phyloP scores from a whole-genome alignment of 164 flowering plant species.

The Cinnamomum micranthum region DNA sequence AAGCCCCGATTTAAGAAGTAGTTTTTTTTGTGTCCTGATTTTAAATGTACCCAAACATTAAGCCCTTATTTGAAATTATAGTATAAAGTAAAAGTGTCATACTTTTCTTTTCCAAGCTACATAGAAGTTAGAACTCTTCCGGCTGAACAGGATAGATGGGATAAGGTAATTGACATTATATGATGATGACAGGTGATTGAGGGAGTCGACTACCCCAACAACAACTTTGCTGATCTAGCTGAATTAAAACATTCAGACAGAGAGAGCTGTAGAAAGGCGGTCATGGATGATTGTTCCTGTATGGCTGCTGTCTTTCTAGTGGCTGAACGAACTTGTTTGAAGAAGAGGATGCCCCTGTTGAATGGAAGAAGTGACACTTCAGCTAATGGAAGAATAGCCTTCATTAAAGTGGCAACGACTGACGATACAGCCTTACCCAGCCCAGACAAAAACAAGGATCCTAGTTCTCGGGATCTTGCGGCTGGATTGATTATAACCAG shows the following conservation, averaged over 20 bases:
- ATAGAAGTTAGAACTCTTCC: too few relatives aligned
- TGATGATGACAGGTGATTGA: too few relatives aligned
- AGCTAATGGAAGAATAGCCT: slow-evolving; percentile 10
- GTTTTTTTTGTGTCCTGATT: too few relatives aligned
- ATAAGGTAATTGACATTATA: too few relatives aligned
- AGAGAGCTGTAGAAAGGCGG: slow-evolving; percentile 19
- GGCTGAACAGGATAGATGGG: too few relatives aligned
- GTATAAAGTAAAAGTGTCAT: too few relatives aligned
- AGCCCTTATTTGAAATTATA: too few relatives aligned
- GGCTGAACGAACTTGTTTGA: slow-evolving; percentile 10
- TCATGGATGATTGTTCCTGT: slow-evolving; percentile 25
- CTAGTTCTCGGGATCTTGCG: background rate
- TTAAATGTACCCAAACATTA: too few relatives aligned
- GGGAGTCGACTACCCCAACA: slow-evolving; percentile 12
- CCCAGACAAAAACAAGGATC: background rate
- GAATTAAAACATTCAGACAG: slow-evolving; percentile 3
- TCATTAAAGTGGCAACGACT: slow-evolving; percentile 20
- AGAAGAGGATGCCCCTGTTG: slow-evolving; percentile 21
- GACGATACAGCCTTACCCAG: background rate
- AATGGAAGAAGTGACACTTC: slow-evolving; percentile 15
- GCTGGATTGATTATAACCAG: slow-evolving; percentile 5
- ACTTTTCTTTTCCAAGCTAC: too few relatives aligned
- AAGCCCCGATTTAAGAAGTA: too few relatives aligned
- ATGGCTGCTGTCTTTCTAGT: slow-evolving; percentile 13
- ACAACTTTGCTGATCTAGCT: slow-evolving; percentile 11